phyloP scores from a whole-genome alignment of 805 yeast species.

The Candida boleticola region DNA sequence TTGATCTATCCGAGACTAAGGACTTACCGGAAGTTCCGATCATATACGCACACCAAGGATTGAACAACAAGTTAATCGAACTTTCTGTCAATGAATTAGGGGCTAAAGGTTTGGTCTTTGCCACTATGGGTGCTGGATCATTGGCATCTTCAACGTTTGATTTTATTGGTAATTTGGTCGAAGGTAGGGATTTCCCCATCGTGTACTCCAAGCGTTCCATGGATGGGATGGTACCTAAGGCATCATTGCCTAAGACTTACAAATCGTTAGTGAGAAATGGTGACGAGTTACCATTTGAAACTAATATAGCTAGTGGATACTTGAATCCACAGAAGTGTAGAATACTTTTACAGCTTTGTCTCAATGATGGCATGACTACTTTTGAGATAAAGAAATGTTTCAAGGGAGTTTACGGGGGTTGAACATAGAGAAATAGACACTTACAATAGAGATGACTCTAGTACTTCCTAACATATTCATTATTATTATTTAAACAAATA shows the following conservation, averaged over 20 bases:
- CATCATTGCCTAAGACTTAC: slow-evolving; percentile 34
- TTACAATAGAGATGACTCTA: background rate
- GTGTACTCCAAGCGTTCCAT: slow-evolving; percentile 65
- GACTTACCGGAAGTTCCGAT: slow-evolving; percentile 50
- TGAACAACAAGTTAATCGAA: slow-evolving; percentile 47
- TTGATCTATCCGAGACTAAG: slow-evolving; percentile 30
- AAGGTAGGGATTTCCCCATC: slow-evolving; percentile 46
- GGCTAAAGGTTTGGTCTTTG: slow-evolving; percentile 58
- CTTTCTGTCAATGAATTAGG: slow-evolving; percentile 44
- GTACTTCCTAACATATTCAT: slow-evolving; percentile 1
- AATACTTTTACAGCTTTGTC: slow-evolving; percentile 55
- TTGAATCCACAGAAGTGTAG: slow-evolving; percentile 65
- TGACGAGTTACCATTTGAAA: slow-evolving; percentile 19
- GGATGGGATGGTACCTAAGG: slow-evolving; percentile 69
- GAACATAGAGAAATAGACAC: slow-evolving; percentile 1
- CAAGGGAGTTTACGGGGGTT: slow-evolving; percentile 54
- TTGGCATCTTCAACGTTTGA: slow-evolving; percentile 50
- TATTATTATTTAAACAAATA: background rate
- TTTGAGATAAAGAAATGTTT: slow-evolving; percentile 45
- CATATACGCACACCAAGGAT: slow-evolving; percentile 60
- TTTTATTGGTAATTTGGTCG: slow-evolving; percentile 37
- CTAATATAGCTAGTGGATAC: slow-evolving; percentile 61
- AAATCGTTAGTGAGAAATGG: background rate
- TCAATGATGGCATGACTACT: slow-evolving; percentile 38
- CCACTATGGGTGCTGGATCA: slow-evolving; percentile 74